Evolutionary conservation across 2,329 filamentous ascomycete species (phyloP), one percentile per base, ranked within the genome.

Genomic region (Aspergillus sp.): DNA sequence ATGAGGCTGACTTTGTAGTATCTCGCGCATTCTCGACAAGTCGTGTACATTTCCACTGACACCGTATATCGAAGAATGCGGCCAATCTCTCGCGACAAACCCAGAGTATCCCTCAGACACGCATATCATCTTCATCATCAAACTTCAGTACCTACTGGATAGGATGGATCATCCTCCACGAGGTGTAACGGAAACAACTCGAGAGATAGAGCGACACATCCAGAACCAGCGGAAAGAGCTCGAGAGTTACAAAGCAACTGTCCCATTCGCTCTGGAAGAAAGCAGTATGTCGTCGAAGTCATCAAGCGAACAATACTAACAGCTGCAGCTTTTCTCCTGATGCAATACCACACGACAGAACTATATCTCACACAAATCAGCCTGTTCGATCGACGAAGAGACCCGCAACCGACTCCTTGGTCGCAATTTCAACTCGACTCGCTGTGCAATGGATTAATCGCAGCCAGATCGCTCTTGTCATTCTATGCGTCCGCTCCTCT

Each of bases 281-380:
- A 30, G 27, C 33, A 40, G 49, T 52, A 33, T 43, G 49, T 47
- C n/a, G 8, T 32, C 31, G 8, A 8, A 2, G 8, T 28, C 28
- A 29, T 32, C 12, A 3, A 36, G 4, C 27, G 29, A 27, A n/a
- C 7, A n/a, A 41, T 27, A n/a, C 12, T 35, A 30, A 47, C 12
- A 19, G 5, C n/a, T 31, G 7, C 27, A 70, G 67, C 62, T 43
- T 51, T 67, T 5, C 54, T 70, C n/a, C 58, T 60, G 28, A 61
- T 69, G 50, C 66, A 69, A 38, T 69, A 66, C 31, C 60, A 66
- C 43, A 64, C 65, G 1, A 61, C 63, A 11, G 65, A 66, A 38
- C 51, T 71, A 1, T 68, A 65, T 47, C 59, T 71, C 6, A 68
- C 64, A 45, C 67, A 70, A 43, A 56, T 68, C 7, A 62, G 59